phyloP scores from a whole-genome alignment of 352 stramenopile genomes.

The Elongisporangium anandrum region DNA sequence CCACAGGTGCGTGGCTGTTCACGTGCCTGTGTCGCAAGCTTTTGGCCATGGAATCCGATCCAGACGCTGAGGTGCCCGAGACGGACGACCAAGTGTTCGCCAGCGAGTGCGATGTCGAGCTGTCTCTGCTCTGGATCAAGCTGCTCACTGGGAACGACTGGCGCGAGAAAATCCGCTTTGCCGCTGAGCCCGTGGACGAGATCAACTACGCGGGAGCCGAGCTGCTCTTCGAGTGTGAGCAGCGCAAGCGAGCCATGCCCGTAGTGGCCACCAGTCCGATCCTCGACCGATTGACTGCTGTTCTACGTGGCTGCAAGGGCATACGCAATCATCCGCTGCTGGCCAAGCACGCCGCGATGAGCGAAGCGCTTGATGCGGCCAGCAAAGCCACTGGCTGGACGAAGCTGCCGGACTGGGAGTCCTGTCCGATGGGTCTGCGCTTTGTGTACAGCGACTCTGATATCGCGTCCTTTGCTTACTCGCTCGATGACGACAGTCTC shows the following conservation, averaged over 20 bases:
- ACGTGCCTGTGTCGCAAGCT: slow-evolving; percentile 46
- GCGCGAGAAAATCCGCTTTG: slow-evolving; percentile 59
- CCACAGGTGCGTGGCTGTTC: slow-evolving; percentile 50
- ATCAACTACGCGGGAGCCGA: slow-evolving; percentile 54
- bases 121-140: slow-evolving; percentile 53
- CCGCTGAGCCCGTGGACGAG: slow-evolving; percentile 48
- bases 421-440: slow-evolving; percentile 42
- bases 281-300: slow-evolving; percentile 30
- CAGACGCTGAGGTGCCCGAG: slow-evolving; percentile 7
- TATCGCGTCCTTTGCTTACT: slow-evolving; percentile 21
- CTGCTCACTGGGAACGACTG: slow-evolving; percentile 62
- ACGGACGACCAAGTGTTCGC: slow-evolving; percentile 4
- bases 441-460: slow-evolving; percentile 22
- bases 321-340: slow-evolving; percentile 44
- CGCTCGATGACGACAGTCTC: slow-evolving; percentile 45
- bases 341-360: slow-evolving; percentile 16
- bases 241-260: slow-evolving; percentile 11
- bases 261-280: slow-evolving; percentile 5
- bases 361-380: slow-evolving; percentile 8
- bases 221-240: slow-evolving; percentile 36
- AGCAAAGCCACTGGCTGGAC: slow-evolving; percentile 21
- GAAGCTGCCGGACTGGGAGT: slow-evolving; percentile 28
- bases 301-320: slow-evolving; percentile 40
- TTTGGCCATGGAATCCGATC: slow-evolving; percentile 14
- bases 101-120: slow-evolving; percentile 21